Percentiles rank a stretch among this genome's conserved stretches.
These are phyloP conservation scores for Daldinia vernicosa DNA, from an alignment of 495 filamentous ascomycete genomes.

Conservation along the genomic window DNA sequence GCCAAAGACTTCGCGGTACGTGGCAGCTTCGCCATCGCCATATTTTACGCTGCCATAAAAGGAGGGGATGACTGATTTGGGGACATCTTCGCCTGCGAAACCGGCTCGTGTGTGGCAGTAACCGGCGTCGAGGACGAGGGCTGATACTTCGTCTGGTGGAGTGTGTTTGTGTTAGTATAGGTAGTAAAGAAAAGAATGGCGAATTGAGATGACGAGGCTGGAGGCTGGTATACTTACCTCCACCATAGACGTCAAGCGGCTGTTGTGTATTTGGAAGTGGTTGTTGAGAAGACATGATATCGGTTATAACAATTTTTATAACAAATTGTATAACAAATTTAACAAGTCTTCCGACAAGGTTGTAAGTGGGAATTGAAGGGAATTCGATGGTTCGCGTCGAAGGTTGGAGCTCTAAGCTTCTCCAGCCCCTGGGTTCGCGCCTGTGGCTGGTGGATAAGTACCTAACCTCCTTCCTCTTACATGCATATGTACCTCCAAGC, in stretches of 20 bases:
- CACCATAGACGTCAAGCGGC: conserved; percentile 79
- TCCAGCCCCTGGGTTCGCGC: neutral
- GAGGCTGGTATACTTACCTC: conserved; percentile 66
- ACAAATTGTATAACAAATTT: conserved; percentile 1
- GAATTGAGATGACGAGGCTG: conserved; percentile 28
- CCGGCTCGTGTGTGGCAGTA: conserved; percentile 91
- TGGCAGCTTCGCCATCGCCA: conserved; percentile 57
- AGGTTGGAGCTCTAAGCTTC: conserved; percentile 4
- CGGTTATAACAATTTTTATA: neutral
- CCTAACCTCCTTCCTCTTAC: neutral
- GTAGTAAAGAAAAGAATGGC: neutral
- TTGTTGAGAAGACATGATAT: conserved; percentile 41
- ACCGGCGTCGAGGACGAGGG: conserved; percentile 94
- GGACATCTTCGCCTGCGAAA: conserved; percentile 96
- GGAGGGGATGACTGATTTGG: conserved; percentile 90
- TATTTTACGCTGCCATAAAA: conserved; percentile 73
- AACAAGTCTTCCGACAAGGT: neutral
- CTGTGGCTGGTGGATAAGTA: conserved; percentile 5
- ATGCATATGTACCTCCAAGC: neutral
- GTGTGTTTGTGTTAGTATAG: conserved; percentile 16
- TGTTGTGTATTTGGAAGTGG: conserved; percentile 47
- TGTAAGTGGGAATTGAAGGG: neutral
- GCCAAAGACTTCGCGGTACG: conserved; percentile 78
- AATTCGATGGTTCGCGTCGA: neutral
- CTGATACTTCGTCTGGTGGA: conserved; percentile 87